A percentile compares a stretch with the other conserved stretches of the same genome.
Evolutionary conservation across 2,329 filamentous ascomycete species (phyloP).

Genomic region (Acephala macrosclerotiorum): DNA sequence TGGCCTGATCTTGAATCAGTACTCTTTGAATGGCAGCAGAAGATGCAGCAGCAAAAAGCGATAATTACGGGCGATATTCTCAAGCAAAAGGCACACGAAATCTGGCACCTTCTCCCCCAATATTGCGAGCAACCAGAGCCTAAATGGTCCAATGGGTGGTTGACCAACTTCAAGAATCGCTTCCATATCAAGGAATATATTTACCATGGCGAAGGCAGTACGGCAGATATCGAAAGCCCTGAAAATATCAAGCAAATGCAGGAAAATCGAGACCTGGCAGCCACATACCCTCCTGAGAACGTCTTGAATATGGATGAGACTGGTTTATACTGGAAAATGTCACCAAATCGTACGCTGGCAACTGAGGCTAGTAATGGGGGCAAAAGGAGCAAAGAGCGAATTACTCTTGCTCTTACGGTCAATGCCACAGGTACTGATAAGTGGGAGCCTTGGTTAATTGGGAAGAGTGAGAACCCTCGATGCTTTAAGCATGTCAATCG

Average conservation of each 20-base stretch:
- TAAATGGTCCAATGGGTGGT: slow-evolving; percentile 19
- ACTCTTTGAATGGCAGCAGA: slow-evolving; percentile 19
- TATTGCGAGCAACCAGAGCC: background rate
- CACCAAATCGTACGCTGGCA: background rate
- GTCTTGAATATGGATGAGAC: too few relatives aligned
- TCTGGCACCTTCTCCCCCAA: slow-evolving; percentile 13
- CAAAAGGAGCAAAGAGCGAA: slow-evolving; percentile 19
- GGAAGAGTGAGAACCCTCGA: slow-evolving; percentile 14
- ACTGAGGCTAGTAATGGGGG: slow-evolving; percentile 6
- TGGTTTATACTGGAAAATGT: too few relatives aligned
- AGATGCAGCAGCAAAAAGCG: slow-evolving; percentile 10
- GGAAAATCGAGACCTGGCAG: too few relatives aligned
- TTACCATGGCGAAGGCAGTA: slow-evolving; percentile 11
- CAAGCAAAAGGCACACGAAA: slow-evolving; percentile 12
- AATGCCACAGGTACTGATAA: slow-evolving; percentile 1
- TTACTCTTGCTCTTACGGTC: slow-evolving; percentile 14
- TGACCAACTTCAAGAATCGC: slow-evolving; percentile 17
- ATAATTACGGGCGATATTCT: slow-evolving; percentile 21
- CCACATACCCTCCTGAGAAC: too few relatives aligned
- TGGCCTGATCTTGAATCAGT: slow-evolving; percentile 10
- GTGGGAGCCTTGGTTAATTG: slow-evolving; percentile 13
- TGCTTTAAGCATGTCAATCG: slow-evolving; percentile 19
- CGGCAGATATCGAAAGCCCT: slow-evolving; percentile 3
- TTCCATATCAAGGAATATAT: too few relatives aligned
- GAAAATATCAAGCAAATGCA: too few relatives aligned